A percentile compares a stretch with the other conserved stretches of the same genome.
Evolutionary conservation across 306 rosid genomes (phyloP).

Genomic region (Prunus dulcis): DNA sequence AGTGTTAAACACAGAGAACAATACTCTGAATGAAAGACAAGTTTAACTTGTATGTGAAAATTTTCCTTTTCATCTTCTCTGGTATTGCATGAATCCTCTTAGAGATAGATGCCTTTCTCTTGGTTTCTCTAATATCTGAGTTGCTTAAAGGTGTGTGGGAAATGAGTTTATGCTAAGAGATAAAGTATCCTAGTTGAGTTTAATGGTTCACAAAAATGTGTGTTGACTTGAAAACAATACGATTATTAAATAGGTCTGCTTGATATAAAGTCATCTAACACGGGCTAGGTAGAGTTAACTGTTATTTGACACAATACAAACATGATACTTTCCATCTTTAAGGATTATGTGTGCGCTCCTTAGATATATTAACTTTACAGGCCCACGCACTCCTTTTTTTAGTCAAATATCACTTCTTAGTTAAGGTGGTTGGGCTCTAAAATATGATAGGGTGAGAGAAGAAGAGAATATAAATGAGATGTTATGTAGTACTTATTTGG

Average conservation of each 20-base stretch:
- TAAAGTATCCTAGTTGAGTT: not conserved
- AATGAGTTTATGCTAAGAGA: not conserved
- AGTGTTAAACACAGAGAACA: not conserved
- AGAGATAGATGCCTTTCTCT: not conserved
- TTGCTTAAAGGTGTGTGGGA: not conserved
- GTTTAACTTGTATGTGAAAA: not conserved
- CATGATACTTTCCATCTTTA: not conserved
- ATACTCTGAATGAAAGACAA: not conserved
- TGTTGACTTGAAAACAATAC: not conserved
- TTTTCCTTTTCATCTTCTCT: not conserved
- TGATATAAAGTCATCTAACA: not conserved
- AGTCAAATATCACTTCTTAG: not conserved
- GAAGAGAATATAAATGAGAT: not conserved
- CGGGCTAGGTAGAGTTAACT: not conserved
- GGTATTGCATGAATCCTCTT: not conserved
- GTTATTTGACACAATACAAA: not conserved
- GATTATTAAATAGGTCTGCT: not conserved
- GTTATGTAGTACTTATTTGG: not conserved
- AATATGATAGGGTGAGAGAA: not conserved
- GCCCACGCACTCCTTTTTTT: not conserved
- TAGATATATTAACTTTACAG: not conserved
- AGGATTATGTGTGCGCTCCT: not conserved
- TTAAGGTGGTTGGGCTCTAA: not conserved
- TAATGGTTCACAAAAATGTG: not conserved
- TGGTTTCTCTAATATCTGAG: not conserved